These are phyloP conservation scores for Eucalyptus cloeziana DNA, from an alignment of 345 rosid genomes.

Conservation along the genomic window DNA sequence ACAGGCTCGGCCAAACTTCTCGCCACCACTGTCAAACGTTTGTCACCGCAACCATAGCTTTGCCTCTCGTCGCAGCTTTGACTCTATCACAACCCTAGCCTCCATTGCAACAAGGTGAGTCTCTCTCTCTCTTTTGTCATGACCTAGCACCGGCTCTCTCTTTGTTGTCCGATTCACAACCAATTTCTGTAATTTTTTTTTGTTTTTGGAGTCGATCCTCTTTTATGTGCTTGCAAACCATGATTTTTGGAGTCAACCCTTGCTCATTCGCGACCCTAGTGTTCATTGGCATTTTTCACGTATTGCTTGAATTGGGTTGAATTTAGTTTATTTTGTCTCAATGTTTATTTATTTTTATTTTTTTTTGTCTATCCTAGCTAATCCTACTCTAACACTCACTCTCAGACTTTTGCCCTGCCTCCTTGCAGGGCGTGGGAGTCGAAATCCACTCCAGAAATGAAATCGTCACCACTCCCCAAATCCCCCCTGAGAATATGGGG, in stretches of 20 bases:
- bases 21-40: rapidly evolving
- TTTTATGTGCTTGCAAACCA: background rate
- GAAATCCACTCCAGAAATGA: no score
- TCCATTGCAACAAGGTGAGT: background rate
- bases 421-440: no score
- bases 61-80: rapidly evolving
- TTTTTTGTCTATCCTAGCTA: no score
- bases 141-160: background rate
- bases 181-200: background rate
- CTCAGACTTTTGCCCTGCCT: no score
- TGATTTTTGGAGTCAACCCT: background rate
- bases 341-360: no score
- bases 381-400: no score
- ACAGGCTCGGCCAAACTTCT: rapidly evolving
- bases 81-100: background rate
- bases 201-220: background rate
- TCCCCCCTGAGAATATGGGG: no score
- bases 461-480: no score
- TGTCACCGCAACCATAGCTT: background rate
- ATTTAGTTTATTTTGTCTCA: background rate
- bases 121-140: background rate
- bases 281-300: background rate
- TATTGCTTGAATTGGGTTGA: background rate
- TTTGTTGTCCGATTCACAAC: background rate
- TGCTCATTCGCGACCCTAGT: background rate